Evolutionary conservation across 2,329 filamentous ascomycete genomes (phyloP).

Genomic region (Xylogone sp.): DNA sequence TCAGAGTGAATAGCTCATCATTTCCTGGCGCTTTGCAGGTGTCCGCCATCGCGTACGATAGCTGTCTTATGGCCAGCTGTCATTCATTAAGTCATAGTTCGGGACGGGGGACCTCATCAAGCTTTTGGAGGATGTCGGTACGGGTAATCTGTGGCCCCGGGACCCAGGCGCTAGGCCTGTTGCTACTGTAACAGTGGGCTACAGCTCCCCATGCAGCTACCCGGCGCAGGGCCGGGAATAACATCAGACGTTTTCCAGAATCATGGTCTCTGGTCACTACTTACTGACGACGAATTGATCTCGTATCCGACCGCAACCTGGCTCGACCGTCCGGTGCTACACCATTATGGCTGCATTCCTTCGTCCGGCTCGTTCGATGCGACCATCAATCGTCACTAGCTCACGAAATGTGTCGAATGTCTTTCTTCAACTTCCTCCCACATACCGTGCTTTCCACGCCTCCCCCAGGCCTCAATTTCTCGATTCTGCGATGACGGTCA

Average conservation of each 20-base stretch:
- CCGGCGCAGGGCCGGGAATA: too few species aligned
- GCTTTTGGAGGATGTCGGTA: background rate
- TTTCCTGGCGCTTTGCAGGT: conserved; percentile 26
- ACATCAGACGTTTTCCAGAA: background rate
- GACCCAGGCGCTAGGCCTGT: too few species aligned
- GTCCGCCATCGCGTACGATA: conserved; percentile 19
- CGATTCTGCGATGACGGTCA: conserved; percentile 36
- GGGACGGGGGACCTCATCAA: background rate
- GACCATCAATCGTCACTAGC: background rate
- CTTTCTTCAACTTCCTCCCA: conserved; percentile 19
- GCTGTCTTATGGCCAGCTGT: background rate
- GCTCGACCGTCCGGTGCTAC: background rate
- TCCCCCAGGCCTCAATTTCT: conserved; percentile 38
- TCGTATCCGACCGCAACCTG: background rate
- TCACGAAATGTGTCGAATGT: background rate
- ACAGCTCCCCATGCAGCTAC: too few species aligned
- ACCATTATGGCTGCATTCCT: background rate
- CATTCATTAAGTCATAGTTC: background rate
- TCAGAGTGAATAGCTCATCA: conserved; percentile 15
- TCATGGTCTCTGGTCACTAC: background rate
- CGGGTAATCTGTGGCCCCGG: too few species aligned
- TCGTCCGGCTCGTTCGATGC: background rate
- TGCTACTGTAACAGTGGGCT: too few species aligned
- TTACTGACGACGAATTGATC: background rate
- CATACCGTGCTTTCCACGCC: conserved; percentile 44